These are phyloP conservation scores for Claviceps digitariae DNA, from an alignment of 2,329 filamentous ascomycete genomes.

Conservation along the genomic window DNA sequence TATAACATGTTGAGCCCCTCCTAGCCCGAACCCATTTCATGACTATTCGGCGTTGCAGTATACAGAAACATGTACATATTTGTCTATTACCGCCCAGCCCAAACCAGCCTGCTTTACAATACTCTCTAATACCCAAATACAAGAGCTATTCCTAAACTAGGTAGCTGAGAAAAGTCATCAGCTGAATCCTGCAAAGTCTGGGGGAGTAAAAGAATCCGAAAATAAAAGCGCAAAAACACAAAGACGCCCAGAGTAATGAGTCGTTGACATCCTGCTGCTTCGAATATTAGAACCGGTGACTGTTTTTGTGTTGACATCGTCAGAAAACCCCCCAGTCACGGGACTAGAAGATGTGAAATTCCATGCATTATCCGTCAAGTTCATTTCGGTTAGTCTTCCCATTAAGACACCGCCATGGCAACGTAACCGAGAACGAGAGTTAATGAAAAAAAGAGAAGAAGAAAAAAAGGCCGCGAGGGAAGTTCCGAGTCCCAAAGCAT, in stretches of 20 bases:
- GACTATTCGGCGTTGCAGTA: constrained; percentile 2
- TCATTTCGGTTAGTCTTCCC: not conserved
- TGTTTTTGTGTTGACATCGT: not conserved
- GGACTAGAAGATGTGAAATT: not conserved
- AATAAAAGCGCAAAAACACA: not conserved
- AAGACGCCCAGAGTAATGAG: not conserved
- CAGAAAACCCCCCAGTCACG: not conserved
- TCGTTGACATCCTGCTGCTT: not conserved
- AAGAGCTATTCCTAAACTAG: constrained; percentile 1
- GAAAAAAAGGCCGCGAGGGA: not conserved
- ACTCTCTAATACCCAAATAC: constrained; percentile 1
- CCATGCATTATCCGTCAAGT: not conserved
- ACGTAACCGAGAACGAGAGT: not conserved
- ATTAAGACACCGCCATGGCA: not conserved
- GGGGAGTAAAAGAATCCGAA: not conserved
- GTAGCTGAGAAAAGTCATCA: not conserved
- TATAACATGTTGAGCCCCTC: not conserved
- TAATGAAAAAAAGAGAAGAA: not conserved
- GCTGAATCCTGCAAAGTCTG: not conserved
- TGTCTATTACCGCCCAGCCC: not conserved
- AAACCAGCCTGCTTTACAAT: not conserved
- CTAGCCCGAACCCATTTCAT: not conserved
- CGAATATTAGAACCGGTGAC: not conserved
- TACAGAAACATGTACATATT: constrained; percentile 2
- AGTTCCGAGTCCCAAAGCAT: not conserved